These are phyloP conservation scores for Rubroboletus pulcherrimus DNA, from an alignment of 768 basidiomycete genomes.

Conservation along the genomic window DNA sequence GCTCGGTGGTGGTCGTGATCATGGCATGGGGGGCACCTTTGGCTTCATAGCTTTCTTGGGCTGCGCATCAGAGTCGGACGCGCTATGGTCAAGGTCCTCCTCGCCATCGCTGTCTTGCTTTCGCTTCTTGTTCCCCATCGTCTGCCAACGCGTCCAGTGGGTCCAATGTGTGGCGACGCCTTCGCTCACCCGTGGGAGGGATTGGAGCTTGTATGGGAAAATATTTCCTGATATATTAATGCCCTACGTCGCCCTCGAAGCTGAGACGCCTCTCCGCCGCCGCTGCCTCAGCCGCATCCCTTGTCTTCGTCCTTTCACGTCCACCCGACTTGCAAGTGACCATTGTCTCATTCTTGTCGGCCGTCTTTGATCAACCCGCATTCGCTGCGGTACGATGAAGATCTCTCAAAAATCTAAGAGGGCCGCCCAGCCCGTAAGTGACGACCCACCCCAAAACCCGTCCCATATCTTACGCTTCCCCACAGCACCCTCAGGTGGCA, in stretches of 20 bases:
- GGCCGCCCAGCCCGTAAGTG: slow-evolving; percentile 69
- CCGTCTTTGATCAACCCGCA: slow-evolving; percentile 29
- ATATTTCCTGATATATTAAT: slow-evolving; percentile 32
- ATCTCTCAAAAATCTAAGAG: slow-evolving; percentile 84
- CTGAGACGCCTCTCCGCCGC: neutral
- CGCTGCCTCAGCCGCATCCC: slow-evolving; percentile 1
- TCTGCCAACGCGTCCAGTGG: neutral
- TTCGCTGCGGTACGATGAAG: slow-evolving; percentile 71
- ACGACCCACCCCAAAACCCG: neutral
- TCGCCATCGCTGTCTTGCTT: neutral
- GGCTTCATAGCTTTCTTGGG: neutral
- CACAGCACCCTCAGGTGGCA: slow-evolving; percentile 73
- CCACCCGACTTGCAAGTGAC: slow-evolving; percentile 3
- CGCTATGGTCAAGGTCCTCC: slow-evolving; percentile 7
- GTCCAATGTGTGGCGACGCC: neutral
- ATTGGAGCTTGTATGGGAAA: slow-evolving; percentile 15
- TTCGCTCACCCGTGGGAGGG: neutral
- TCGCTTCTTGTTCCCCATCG: slow-evolving; percentile 1
- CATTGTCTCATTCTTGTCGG: slow-evolving; percentile 6
- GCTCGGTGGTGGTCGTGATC: neutral
- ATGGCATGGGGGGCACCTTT: slow-evolving; percentile 11
- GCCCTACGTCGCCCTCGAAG: slow-evolving; percentile 22
- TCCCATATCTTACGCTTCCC: slow-evolving; percentile 7
- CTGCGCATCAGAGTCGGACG: slow-evolving; percentile 17
- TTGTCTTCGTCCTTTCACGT: slow-evolving; percentile 14